Conservation (phyloP, 805 yeast genomes). For the Candida peoriensis region DNA sequence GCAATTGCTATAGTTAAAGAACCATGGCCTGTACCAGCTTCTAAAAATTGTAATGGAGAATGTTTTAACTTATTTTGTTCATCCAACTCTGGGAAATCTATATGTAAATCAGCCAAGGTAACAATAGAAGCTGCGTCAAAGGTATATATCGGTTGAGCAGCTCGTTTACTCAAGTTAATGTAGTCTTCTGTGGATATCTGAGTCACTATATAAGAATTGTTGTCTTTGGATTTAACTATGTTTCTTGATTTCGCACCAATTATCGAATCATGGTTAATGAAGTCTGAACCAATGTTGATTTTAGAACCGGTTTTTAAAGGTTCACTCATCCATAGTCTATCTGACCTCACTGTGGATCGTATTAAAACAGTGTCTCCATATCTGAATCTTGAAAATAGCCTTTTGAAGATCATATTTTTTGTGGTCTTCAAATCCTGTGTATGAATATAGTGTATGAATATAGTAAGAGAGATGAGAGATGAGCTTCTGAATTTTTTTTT, state of each 20-base stretch:
- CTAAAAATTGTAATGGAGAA: conserved; percentile 37
- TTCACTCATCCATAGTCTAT: conserved; percentile 21
- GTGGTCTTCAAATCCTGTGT: neutral
- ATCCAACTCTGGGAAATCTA: conserved; percentile 32
- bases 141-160: conserved; percentile 48
- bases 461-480: too few species aligned
- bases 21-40: conserved; percentile 56
- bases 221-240: conserved; percentile 23
- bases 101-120: conserved; percentile 39
- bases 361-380: conserved; percentile 18
- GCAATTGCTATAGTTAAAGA: conserved; percentile 41
- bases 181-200: conserved; percentile 45
- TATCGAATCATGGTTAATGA: conserved; percentile 32
- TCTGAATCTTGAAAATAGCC: conserved; percentile 9
- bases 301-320: conserved; percentile 18
- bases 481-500: conserved; percentile 1
- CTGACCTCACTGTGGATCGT: conserved; percentile 16
- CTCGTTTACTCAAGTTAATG: conserved; percentile 33
- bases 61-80: conserved; percentile 5
- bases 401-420: conserved; percentile 1
- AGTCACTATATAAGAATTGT: conserved; percentile 29
- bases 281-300: conserved; percentile 20
- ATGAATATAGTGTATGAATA: too few species aligned
- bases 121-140: conserved; percentile 45
- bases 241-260: conserved; percentile 34